Conservation (phyloP, 2,329 filamentous ascomycete genomes). For the Aspergillus fumigatus region DNA sequence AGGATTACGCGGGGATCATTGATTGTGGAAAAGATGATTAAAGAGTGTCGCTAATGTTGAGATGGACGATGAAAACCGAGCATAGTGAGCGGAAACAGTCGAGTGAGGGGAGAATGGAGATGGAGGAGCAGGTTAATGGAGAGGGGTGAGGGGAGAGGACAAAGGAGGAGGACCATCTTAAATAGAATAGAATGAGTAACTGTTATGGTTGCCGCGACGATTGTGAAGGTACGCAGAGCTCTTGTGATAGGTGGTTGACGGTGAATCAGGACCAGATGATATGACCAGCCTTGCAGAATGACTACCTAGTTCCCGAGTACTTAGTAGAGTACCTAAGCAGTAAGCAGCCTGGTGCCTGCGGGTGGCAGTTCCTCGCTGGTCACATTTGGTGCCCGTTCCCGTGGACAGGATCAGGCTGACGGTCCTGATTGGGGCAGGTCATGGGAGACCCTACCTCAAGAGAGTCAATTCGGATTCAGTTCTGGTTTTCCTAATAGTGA, state of each 20-base stretch:
- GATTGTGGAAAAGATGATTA: not conserved
- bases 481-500: too few relatives aligned
- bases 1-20: not conserved
- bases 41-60: not conserved
- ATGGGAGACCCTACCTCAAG: not conserved
- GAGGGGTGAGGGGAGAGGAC: not conserved
- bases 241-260: not conserved
- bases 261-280: not conserved
- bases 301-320: too few relatives aligned
- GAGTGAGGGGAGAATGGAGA: not conserved
- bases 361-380: not conserved
- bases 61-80: not conserved
- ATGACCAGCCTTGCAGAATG: not conserved
- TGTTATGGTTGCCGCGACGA: not conserved
- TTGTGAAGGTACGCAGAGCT: not conserved
- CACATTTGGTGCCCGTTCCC: not conserved
- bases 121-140: not conserved
- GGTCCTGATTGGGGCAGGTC: not conserved
- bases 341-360: not conserved
- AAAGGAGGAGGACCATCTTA: not conserved
- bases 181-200: not conserved
- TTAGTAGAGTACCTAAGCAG: not conserved
- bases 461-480: not conserved
- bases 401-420: slow-evolving; percentile 1
- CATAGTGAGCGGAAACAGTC: not conserved